Conservation (phyloP, 2,329 filamentous ascomycete species). For the Orbilia ellipsospora region DNA sequence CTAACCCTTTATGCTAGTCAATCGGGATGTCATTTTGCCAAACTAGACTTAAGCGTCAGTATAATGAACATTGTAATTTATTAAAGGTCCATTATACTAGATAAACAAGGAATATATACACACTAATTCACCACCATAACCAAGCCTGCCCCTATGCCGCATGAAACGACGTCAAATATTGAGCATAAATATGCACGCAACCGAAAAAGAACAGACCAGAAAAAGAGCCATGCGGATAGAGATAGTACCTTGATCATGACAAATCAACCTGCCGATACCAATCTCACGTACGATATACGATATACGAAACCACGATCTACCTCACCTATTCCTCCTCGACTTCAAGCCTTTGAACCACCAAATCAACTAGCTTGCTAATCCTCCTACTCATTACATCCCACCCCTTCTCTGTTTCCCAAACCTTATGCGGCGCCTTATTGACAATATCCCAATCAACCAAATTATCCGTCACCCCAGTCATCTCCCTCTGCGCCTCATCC, state of each 20-base stretch:
- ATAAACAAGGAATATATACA: not conserved
- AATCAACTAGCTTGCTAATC: conserved; percentile 73
- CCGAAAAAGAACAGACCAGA: too few species aligned
- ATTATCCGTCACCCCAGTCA: conserved; percentile 82
- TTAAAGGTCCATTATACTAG: not conserved
- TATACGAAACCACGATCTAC: too few species aligned
- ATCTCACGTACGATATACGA: not conserved
- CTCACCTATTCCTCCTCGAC: too few species aligned
- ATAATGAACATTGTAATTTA: too few species aligned
- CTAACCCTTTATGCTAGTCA: too few species aligned
- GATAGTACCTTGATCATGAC: not conserved
- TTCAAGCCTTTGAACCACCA: conserved; percentile 16
- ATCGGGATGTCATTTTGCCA: too few species aligned
- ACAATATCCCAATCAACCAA: conserved; percentile 88
- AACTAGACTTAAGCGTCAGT: too few species aligned
- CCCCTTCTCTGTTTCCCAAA: conserved; percentile 82
- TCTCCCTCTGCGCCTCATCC: conserved; percentile 85
- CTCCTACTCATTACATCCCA: conserved; percentile 81
- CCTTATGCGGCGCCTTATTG: conserved; percentile 81
- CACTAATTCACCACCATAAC: not conserved
- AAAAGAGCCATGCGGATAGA: too few species aligned
- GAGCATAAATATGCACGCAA: too few species aligned
- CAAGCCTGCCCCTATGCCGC: not conserved
- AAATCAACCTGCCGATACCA: not conserved
- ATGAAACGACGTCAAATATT: too few species aligned